Evolutionary conservation across 371 early-diverging fungal genomes (phyloP).

Genomic region (Mucor sp.): DNA sequence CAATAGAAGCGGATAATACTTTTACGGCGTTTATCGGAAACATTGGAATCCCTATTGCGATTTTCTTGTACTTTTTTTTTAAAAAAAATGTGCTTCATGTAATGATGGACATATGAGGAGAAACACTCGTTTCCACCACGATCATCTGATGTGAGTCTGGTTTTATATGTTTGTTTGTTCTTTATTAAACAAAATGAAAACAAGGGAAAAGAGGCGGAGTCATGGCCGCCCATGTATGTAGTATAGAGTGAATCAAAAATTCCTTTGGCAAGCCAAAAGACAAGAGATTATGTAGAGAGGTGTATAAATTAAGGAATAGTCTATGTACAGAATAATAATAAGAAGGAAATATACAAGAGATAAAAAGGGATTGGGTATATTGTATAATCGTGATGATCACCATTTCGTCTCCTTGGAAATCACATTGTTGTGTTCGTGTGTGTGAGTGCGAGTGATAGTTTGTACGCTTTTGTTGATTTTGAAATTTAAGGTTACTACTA

Average conservation of each 20-base stretch:
- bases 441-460: conserved; percentile 5
- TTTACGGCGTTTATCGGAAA: conserved; percentile 16
- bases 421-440: conserved; percentile 12
- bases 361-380: not conserved
- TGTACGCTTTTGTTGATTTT: conserved; percentile 4
- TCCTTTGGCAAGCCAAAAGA: not conserved
- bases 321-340: conserved; percentile 1
- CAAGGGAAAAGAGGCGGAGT: not conserved
- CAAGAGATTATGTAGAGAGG: not conserved
- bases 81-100: not conserved
- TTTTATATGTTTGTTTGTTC: not conserved
- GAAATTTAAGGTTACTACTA: conserved; percentile 3
- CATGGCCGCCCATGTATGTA: not conserved
- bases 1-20: conserved; percentile 4
- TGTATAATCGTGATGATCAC: not conserved
- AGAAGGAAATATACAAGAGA: not conserved
- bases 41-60: not conserved
- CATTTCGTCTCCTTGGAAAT: conserved; percentile 9
- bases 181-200: not conserved
- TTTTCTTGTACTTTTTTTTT: not conserved
- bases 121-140: not conserved
- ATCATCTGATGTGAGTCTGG: conserved; percentile 3
- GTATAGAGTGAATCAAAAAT: not conserved
- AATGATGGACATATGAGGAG: not conserved
- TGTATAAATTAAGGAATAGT: not conserved